phyloP scores from a whole-genome alignment of 2,329 filamentous ascomycete species.

The Aspergillus latus region DNA sequence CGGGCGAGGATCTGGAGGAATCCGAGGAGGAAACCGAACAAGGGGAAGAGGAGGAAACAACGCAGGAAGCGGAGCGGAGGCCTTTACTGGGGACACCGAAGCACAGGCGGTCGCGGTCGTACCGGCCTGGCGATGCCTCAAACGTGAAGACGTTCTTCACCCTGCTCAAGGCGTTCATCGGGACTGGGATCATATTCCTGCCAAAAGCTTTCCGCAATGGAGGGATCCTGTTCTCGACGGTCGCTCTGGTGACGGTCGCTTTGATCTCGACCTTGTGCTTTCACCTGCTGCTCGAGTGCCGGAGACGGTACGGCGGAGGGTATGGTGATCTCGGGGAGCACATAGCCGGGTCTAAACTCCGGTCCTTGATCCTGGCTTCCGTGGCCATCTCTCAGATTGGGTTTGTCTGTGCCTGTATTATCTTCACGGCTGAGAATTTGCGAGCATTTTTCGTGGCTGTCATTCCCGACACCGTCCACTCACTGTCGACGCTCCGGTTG shows the following conservation, averaged over 20 bases:
- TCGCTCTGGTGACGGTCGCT: conserved; percentile 66
- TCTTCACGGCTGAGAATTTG: conserved; percentile 75
- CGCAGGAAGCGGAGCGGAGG: conserved; percentile 50
- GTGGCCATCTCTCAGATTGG: conserved; percentile 74
- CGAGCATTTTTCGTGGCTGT: conserved; percentile 67
- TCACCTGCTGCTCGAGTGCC: conserved; percentile 68
- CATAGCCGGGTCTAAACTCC: conserved; percentile 63
- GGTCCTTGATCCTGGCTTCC: conserved; percentile 65
- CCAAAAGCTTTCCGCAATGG: conserved; percentile 78
- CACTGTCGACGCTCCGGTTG: conserved; percentile 57
- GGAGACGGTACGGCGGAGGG: conserved; percentile 63
- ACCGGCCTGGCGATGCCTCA: conserved; percentile 61
- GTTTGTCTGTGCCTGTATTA: conserved; percentile 74
- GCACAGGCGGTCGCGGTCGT: conserved; percentile 52
- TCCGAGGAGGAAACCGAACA: conserved; percentile 56
- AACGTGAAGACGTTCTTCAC: conserved; percentile 75
- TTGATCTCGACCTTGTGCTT: conserved; percentile 69
- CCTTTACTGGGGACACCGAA: conserved; percentile 60
- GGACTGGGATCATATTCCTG: conserved; percentile 78
- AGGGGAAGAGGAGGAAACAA: conserved; percentile 48
- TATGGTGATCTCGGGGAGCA: conserved; percentile 72
- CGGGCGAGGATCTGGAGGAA: conserved; percentile 66
- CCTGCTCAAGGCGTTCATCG: conserved; percentile 74
- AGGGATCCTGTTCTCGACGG: conserved; percentile 70
- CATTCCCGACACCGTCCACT: conserved; percentile 45